These are phyloP conservation scores for Chamaecrista fasciculata DNA, from an alignment of 306 rosid genomes.

Conservation along the genomic window DNA sequence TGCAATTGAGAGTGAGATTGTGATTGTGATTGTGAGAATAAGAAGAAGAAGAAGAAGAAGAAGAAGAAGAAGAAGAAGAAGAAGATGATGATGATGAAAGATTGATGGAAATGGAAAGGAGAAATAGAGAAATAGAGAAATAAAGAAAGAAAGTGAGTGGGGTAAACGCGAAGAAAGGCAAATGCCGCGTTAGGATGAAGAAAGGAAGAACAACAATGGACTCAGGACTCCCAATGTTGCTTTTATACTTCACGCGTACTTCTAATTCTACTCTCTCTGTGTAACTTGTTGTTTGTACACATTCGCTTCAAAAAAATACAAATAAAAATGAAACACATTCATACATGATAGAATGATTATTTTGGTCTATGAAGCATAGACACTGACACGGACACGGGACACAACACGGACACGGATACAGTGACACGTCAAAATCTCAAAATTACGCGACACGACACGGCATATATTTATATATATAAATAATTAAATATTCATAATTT, in stretches of 20 bases:
- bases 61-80: background rate
- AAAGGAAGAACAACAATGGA: background rate
- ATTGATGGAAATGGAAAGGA: background rate
- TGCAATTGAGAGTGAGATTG: background rate
- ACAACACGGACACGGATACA: too few species aligned
- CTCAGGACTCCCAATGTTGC: too few species aligned
- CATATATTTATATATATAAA: too few species aligned
- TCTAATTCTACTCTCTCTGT: background rate
- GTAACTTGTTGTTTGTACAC: too few species aligned
- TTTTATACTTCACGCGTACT: slow-evolving; percentile 27
- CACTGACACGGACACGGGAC: too few species aligned
- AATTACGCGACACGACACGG: too few species aligned
- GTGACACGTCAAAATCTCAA: too few species aligned
- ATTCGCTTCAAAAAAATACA: too few species aligned
- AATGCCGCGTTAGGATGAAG: slow-evolving; percentile 33
- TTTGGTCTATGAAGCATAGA: too few species aligned
- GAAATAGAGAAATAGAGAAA: background rate
- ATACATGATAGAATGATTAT: too few species aligned
- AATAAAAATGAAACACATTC: too few species aligned
- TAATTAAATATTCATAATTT: too few species aligned
- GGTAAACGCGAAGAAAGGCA: slow-evolving; percentile 23
- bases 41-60: background rate
- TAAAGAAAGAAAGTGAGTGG: background rate
- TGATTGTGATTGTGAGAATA: background rate
- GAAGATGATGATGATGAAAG: background rate